Evolutionary conservation across 2,329 filamentous ascomycete species (phyloP).

Genomic region (Botrytis porri): DNA sequence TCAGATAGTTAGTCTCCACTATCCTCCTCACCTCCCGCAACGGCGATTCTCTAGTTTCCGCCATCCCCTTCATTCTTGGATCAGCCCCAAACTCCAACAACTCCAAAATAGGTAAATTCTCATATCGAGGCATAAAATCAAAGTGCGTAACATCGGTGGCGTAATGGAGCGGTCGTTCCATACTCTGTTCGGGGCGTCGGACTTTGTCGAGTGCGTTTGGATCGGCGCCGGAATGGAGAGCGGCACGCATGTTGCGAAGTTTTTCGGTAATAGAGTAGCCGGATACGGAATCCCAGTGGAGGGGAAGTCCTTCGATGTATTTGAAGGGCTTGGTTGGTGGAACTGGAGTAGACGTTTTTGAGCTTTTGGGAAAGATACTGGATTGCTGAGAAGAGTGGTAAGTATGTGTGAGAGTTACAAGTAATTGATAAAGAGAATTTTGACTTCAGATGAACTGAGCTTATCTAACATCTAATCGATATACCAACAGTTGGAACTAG

Average conservation of each 20-base stretch:
- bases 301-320: neutral
- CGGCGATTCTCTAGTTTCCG: neutral
- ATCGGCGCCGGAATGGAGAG: neutral
- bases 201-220: neutral
- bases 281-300: neutral
- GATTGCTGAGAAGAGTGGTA: neutral
- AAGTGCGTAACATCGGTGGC: neutral
- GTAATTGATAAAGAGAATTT: neutral
- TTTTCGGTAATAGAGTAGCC: neutral
- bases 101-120: neutral
- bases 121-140: neutral
- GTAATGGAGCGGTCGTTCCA: neutral
- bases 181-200: neutral
- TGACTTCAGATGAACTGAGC: neutral
- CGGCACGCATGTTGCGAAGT: neutral
- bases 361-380: neutral
- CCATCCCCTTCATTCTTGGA: neutral
- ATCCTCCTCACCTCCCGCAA: neutral
- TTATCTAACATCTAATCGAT: too few species aligned
- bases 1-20: neutral
- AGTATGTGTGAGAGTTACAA: too few species aligned
- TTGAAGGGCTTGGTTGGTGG: neutral
- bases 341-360: neutral
- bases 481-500: too few species aligned
- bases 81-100: conserved; percentile 12